Base-by-base conservation (phyloP, 129 eudicot species). In the Ambrosia trifida region DNA sequence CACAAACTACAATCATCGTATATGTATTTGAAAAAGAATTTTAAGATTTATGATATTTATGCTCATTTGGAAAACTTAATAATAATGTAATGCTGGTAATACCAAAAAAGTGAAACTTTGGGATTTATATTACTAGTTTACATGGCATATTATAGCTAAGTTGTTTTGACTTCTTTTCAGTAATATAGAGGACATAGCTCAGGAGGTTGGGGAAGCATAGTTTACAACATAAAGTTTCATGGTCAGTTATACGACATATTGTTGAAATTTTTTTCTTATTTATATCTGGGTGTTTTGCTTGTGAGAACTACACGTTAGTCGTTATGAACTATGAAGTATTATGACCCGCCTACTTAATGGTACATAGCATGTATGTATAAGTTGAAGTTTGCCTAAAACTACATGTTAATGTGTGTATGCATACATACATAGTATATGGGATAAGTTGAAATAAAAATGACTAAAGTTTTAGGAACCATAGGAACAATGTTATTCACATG, bases 121-220 rank as follows among this genome's bases (percentile, higher is more conserved):
- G 20, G 35, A 11, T 69, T 65, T 72, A 33, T 76, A 75, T 59
- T 47, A 64, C 36, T 28, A 18, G 35, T n/a, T n/a, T 69, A 70
- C 43, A 58, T 66, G 36, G 36, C 12, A 44, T 33, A 43, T 45
- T 11, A 8, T 49, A 63, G 16, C n/a, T 16, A 73, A 58, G 45
- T 53, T 63, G 13, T 53, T 58, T 66, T 36, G 18, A 30, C 70
- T 11, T 50, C 1, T 45, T 66, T 84, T 56, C 91, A 94, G 98
- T 74, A 94, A 94, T 66, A 87, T 89, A 83, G 98, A 94, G 68
- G 98, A 94, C 85, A 84, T 87, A 69, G 77, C 89, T 76, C 96
- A 97, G 40, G 96, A 89, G 54, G 95, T 74, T 94, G 65, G 84
- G 72, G 64, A 87, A 87, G 84, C 96, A 87, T 66, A 93, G 76